Percentiles rank a stretch among this genome's conserved stretches.
Conservation (phyloP, 106 monocot genomes). For the Acorus gramineus region DNA sequence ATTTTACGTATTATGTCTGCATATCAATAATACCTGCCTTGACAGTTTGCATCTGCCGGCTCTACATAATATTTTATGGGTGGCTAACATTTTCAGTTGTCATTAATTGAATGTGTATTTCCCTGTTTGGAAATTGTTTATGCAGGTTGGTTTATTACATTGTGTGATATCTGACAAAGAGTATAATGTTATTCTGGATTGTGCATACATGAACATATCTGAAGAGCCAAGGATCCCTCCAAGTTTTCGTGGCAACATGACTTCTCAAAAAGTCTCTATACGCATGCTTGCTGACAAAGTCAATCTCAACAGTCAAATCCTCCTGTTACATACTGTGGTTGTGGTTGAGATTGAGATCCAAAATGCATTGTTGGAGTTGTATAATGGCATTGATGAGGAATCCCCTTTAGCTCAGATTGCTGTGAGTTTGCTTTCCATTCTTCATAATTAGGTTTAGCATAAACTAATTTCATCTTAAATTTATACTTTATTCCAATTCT, state of each 20-base stretch:
- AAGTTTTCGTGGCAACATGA: constrained; percentile 55
- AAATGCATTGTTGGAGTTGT: constrained; percentile 70
- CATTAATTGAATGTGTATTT: constrained; percentile 3
- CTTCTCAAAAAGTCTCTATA: constrained; percentile 62
- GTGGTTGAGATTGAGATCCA: constrained; percentile 58
- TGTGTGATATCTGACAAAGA: constrained; percentile 82
- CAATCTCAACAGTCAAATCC: constrained; percentile 57
- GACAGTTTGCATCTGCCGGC: too few relatives aligned
- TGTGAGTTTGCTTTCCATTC: constrained; percentile 25
- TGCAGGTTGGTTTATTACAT: constrained; percentile 79
- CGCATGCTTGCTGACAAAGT: constrained; percentile 87
- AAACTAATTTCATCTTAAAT: too few relatives aligned
- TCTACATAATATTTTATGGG: too few relatives aligned
- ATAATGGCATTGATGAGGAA: constrained; percentile 62
- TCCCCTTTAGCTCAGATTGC: constrained; percentile 79
- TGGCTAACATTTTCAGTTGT: too few relatives aligned
- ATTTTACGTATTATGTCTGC: too few relatives aligned
- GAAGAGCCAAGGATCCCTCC: constrained; percentile 78
- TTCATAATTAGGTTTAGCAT: too few relatives aligned
- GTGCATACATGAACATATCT: constrained; percentile 62
- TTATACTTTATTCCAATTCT: too few relatives aligned
- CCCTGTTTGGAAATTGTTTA: constrained; percentile 10
- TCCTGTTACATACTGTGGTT: constrained; percentile 51
- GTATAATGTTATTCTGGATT: constrained; percentile 79
- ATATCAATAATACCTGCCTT: too few relatives aligned